phyloP scores from a whole-genome alignment of 148 eudicot species.

The Vaccinium vitisidaea region DNA sequence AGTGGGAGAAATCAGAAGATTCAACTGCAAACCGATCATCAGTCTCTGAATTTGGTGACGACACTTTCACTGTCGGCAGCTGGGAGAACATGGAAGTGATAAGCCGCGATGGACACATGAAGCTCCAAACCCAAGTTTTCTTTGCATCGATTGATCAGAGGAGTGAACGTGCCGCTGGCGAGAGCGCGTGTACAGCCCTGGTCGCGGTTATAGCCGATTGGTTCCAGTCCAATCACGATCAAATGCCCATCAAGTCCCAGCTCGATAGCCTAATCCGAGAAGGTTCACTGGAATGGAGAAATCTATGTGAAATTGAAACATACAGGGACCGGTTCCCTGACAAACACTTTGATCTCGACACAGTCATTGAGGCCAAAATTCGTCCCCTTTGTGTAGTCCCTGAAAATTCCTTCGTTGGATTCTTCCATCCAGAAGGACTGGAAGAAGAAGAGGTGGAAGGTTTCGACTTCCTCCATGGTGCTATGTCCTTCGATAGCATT shows the following conservation, averaged over 20 bases:
- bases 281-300: conserved; percentile 80
- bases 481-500: conserved; percentile 81
- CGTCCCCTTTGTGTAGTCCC: conserved; percentile 52
- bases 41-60: conserved; percentile 67
- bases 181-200: conserved; percentile 78
- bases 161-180: conserved; percentile 75
- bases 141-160: conserved; percentile 86
- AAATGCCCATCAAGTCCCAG: conserved; percentile 72
- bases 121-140: conserved; percentile 63
- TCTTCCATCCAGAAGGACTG: conserved; percentile 70
- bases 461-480: conserved; percentile 59
- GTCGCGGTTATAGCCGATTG: conserved; percentile 88
- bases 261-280: conserved; percentile 71
- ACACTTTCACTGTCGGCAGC: conserved; percentile 66
- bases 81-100: conserved; percentile 66
- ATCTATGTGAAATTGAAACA: conserved; percentile 52
- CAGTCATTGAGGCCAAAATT: conserved; percentile 59
- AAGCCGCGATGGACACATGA: conserved; percentile 72
- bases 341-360: conserved; percentile 86
- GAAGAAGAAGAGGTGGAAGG: conserved; percentile 43
- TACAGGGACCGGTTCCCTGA: conserved; percentile 63
- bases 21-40: conserved; percentile 32
- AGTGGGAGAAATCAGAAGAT: conserved; percentile 33
- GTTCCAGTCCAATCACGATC: conserved; percentile 56
- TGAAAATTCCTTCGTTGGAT: conserved; percentile 73